Percentiles rank a stretch among this genome's conserved stretches.
phyloP scores from a whole-genome alignment of 192 early-diverging fungal species.

The Gaertneriomyces sp. region DNA sequence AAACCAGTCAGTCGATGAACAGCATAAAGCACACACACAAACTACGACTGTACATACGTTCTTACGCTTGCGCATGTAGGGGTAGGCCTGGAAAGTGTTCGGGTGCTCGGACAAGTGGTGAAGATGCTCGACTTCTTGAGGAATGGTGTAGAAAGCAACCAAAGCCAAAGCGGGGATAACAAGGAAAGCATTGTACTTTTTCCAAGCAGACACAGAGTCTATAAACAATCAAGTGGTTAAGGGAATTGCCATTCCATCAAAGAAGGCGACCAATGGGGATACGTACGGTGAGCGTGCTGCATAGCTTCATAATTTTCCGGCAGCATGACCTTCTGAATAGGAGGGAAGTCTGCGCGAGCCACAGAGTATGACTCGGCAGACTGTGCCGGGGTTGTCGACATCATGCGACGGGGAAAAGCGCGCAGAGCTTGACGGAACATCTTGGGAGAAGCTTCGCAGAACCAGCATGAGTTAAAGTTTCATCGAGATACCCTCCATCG shows the following conservation, averaged over 20 bases:
- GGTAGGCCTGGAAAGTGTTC: slow-evolving; percentile 34
- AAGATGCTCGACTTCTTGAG: slow-evolving; percentile 47
- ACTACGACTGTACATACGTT: slow-evolving; percentile 27
- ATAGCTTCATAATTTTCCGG: slow-evolving; percentile 31
- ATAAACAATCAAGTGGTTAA: not conserved
- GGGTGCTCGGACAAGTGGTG: slow-evolving; percentile 49
- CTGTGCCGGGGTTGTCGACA: slow-evolving; percentile 5
- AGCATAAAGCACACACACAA: not conserved
- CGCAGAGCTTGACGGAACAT: slow-evolving; percentile 9
- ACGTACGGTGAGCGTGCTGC: slow-evolving; percentile 30
- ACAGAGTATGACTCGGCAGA: slow-evolving; percentile 2
- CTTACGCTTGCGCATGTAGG: slow-evolving; percentile 53
- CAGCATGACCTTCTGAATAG: slow-evolving; percentile 28
- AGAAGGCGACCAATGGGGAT: not conserved
- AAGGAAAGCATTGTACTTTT: slow-evolving; percentile 41
- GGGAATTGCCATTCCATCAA: not conserved
- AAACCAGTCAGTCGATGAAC: not conserved
- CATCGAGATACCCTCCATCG: too few relatives aligned
- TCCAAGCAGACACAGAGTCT: slow-evolving; percentile 45
- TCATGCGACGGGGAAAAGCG: slow-evolving; percentile 14
- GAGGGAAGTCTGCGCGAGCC: slow-evolving; percentile 19
- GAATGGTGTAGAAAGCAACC: slow-evolving; percentile 30
- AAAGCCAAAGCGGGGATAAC: slow-evolving; percentile 42
- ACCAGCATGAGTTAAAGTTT: too few relatives aligned
- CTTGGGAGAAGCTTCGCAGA: too few relatives aligned